Conservation (phyloP, 2,329 filamentous ascomycete species). For the Elsinoe necatrix region DNA sequence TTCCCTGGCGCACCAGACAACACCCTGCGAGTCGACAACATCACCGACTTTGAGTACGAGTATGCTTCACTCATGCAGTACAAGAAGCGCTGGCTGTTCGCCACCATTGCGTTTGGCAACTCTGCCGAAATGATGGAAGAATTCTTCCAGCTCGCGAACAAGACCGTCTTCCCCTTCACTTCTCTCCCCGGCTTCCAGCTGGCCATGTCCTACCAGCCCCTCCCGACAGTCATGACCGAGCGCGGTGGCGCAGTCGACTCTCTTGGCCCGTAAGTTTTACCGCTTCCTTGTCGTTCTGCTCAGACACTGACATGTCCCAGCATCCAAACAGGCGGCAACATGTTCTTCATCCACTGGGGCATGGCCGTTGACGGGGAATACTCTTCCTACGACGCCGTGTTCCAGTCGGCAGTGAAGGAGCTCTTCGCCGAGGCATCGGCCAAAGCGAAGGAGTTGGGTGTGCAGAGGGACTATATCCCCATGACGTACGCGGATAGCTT, state of each 20-base stretch:
- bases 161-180: slow-evolving; percentile 17
- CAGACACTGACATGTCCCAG: background rate
- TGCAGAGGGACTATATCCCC: slow-evolving; percentile 18
- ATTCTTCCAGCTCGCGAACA: slow-evolving; percentile 20
- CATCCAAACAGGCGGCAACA: slow-evolving; percentile 19
- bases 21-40: slow-evolving; percentile 21
- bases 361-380: slow-evolving; percentile 18
- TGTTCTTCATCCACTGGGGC: slow-evolving; percentile 20
- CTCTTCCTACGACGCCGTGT: slow-evolving; percentile 13
- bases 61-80: slow-evolving; percentile 14
- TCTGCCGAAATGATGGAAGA: slow-evolving; percentile 18
- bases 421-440: slow-evolving; percentile 15
- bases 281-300: background rate
- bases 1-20: slow-evolving; percentile 19
- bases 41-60: slow-evolving; percentile 21
- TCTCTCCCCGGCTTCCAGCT: slow-evolving; percentile 19
- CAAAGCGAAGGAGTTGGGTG: slow-evolving; percentile 14
- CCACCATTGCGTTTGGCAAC: slow-evolving; percentile 21
- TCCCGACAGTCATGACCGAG: slow-evolving; percentile 20
- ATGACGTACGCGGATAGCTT: slow-evolving; percentile 21
- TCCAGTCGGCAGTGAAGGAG: slow-evolving; percentile 18
- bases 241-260: slow-evolving; percentile 18
- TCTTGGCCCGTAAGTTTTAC: slow-evolving; percentile 15
- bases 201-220: slow-evolving; percentile 20
- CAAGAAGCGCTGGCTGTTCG: slow-evolving; percentile 20